These are phyloP conservation scores for Trichosporon inkin DNA, from an alignment of 1,284 basidiomycete species.

Conservation along the genomic window DNA sequence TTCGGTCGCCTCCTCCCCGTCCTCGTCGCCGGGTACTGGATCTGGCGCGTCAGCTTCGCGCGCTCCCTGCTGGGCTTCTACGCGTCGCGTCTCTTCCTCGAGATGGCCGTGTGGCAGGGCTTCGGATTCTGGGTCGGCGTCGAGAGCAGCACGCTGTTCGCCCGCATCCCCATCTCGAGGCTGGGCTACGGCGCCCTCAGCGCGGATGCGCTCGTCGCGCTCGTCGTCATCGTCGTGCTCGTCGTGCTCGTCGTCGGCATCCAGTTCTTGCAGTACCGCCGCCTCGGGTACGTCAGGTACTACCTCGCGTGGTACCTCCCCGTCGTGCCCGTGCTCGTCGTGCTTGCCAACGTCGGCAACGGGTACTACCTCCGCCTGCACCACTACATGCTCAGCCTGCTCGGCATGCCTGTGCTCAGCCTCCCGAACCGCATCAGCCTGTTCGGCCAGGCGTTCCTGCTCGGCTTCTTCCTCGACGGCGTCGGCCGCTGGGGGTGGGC, in stretches of 20 bases:
- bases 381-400: constrained; percentile 40
- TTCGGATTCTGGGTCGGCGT: constrained; percentile 46
- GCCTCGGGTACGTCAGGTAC: constrained; percentile 36
- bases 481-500: constrained; percentile 46
- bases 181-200: constrained; percentile 38
- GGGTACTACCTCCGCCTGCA: constrained; percentile 39
- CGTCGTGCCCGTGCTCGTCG: constrained; percentile 36
- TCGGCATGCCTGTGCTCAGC: constrained; percentile 38
- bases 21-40: constrained; percentile 38
- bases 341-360: constrained; percentile 35
- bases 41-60: constrained; percentile 36
- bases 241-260: constrained; percentile 31
- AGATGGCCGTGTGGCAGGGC: constrained; percentile 42
- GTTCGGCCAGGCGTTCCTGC: constrained; percentile 38
- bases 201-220: constrained; percentile 30
- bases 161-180: constrained; percentile 37
- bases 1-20: constrained; percentile 31
- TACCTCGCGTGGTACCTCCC: constrained; percentile 43
- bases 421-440: constrained; percentile 41
- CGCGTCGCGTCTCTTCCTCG: constrained; percentile 30
- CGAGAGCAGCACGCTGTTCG: constrained; percentile 42
- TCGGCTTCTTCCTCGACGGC: constrained; percentile 46
- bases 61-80: constrained; percentile 33
- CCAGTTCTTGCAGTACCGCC: constrained; percentile 36
- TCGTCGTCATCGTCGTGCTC: constrained; percentile 31